Conservation (phyloP, 345 rosid species). For the Dimocarpus longan region DNA sequence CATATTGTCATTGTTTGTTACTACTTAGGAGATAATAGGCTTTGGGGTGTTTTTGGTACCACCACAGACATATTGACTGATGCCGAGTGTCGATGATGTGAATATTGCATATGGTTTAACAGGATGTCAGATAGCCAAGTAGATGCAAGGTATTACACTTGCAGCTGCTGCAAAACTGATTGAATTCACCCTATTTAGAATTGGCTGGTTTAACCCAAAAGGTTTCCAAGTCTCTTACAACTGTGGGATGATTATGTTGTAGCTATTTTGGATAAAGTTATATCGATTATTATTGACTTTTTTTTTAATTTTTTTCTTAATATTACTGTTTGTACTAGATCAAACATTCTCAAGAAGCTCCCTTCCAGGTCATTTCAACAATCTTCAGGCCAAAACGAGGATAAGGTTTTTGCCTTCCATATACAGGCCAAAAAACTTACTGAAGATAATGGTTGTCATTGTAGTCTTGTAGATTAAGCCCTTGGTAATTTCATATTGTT, state of each 20-base stretch:
- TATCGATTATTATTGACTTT: neutral
- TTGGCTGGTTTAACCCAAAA: neutral
- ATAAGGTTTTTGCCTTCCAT: neutral
- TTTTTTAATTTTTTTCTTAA: neutral
- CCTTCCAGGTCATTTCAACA: neutral
- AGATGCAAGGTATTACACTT: neutral
- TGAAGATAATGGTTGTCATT: neutral
- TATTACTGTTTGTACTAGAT: neutral
- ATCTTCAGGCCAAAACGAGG: neutral
- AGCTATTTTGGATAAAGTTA: neutral
- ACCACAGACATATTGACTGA: neutral
- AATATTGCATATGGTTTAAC: neutral
- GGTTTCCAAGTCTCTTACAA: neutral
- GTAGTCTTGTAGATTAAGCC: neutral
- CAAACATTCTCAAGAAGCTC: neutral
- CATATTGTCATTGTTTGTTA: neutral
- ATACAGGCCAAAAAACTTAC: conserved; percentile 1
- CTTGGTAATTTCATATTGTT: neutral
- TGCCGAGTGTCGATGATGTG: conserved; percentile 3
- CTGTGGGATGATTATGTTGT: neutral
- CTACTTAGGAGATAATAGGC: neutral
- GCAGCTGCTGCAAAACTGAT: neutral
- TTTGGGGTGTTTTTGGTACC: neutral
- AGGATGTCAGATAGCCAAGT: neutral
- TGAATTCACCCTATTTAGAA: neutral